Percentiles rank a stretch among this genome's conserved stretches.
phyloP scores from a whole-genome alignment of 176 grass and related monocot genomes.

The Typha latifolia region DNA sequence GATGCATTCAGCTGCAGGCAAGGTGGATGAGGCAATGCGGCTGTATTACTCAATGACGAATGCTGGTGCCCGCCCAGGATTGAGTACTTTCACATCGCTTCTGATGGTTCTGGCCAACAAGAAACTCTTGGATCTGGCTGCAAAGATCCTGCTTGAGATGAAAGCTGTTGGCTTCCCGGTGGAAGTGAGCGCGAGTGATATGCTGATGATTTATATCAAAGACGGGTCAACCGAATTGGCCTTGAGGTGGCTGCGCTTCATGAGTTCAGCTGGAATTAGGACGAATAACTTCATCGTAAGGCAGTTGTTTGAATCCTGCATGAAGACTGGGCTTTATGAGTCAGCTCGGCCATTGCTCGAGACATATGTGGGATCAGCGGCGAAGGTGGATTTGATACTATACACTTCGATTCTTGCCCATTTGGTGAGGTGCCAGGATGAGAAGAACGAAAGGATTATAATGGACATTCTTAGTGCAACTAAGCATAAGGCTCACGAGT shows the following conservation, averaged over 20 bases:
- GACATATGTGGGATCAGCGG: conserved; percentile 52
- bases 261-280: conserved; percentile 77
- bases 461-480: conserved; percentile 76
- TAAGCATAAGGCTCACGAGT: conserved; percentile 80
- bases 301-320: conserved; percentile 92
- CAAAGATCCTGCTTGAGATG: conserved; percentile 88
- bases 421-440: conserved; percentile 67
- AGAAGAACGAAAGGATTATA: conserved; percentile 60
- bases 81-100: conserved; percentile 69
- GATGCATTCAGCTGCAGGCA: conserved; percentile 74
- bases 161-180: conserved; percentile 76
- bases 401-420: conserved; percentile 85
- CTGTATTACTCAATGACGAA: conserved; percentile 87
- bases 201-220: conserved; percentile 97
- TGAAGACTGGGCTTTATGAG: conserved; percentile 78
- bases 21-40: conserved; percentile 65
- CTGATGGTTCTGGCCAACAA: conserved; percentile 75
- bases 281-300: conserved; percentile 97
- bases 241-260: conserved; percentile 77
- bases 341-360: conserved; percentile 62
- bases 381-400: conserved; percentile 83
- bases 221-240: conserved; percentile 74
- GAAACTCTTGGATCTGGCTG: conserved; percentile 72
- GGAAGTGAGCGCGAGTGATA: conserved; percentile 70
- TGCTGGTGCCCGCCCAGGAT: conserved; percentile 63